These are phyloP conservation scores for Annulohypoxylon moriforme DNA, from an alignment of 495 filamentous ascomycete genomes.

Conservation along the genomic window DNA sequence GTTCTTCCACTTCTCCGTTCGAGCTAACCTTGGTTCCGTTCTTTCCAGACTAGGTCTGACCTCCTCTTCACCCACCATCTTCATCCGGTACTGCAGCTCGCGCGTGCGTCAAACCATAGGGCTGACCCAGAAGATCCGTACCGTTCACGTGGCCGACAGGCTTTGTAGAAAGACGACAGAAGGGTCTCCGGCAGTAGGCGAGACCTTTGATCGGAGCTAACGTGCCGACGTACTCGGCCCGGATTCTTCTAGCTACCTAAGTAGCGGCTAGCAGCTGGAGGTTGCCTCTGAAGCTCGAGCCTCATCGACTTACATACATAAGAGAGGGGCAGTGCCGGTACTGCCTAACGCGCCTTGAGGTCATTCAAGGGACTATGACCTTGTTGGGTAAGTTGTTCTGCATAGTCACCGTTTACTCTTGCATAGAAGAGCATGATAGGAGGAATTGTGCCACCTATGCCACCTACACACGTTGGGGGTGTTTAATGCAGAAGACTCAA, in stretches of 20 bases:
- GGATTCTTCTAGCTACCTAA: conserved; percentile 1
- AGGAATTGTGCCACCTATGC: conserved; percentile 16
- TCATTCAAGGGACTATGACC: conserved; percentile 35
- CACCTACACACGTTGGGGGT: background rate
- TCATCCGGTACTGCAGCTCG: conserved; percentile 31
- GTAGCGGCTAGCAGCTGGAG: conserved; percentile 1
- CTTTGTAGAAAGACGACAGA: conserved; percentile 5
- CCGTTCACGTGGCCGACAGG: conserved; percentile 33
- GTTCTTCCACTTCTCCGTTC: conserved; percentile 25
- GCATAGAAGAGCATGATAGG: conserved; percentile 9
- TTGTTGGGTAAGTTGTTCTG: conserved; percentile 37
- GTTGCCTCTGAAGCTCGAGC: conserved; percentile 20
- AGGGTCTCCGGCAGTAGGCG: conserved; percentile 3
- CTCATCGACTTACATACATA: conserved; percentile 29
- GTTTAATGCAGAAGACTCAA: conserved; percentile 16
- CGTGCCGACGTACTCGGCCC: conserved; percentile 14
- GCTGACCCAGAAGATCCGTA: conserved; percentile 30
- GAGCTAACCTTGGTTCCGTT: conserved; percentile 28
- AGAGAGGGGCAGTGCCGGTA: conserved; percentile 13
- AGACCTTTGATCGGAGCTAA: conserved; percentile 26
- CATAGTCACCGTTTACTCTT: conserved; percentile 15
- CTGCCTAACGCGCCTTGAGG: conserved; percentile 6
- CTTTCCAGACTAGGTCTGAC: conserved; percentile 31
- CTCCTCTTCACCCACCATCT: conserved; percentile 32
- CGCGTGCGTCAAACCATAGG: conserved; percentile 36